phyloP scores from a whole-genome alignment of 495 filamentous ascomycete species.

The Pseudotulostoma volvatum region DNA sequence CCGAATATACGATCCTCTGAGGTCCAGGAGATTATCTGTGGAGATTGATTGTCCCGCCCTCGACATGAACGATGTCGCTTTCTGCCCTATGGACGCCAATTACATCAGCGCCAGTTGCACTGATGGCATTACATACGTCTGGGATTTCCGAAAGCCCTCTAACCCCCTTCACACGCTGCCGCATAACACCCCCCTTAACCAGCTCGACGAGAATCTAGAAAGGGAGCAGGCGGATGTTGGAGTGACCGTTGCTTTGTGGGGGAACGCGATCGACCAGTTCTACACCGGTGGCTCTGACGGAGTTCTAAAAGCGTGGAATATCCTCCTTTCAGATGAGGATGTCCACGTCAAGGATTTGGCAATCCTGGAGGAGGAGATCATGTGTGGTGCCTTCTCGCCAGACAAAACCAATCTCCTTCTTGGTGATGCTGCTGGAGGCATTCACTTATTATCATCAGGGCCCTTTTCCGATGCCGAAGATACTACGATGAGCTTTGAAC shows the following conservation, averaged over 20 bases:
- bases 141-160: conserved; percentile 50
- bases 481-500: conserved; percentile 10
- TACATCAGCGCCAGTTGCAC: conserved; percentile 77
- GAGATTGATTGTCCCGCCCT: conserved; percentile 55
- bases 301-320: conserved; percentile 71
- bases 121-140: conserved; percentile 66
- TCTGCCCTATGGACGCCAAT: conserved; percentile 26
- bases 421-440: conserved; percentile 56
- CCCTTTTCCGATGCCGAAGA: conserved; percentile 12
- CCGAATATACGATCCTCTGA: conserved; percentile 32
- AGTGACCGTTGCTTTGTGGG: conserved; percentile 71
- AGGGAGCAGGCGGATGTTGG: conserved; percentile 63
- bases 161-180: conserved; percentile 45
- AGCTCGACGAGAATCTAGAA: conserved; percentile 34
- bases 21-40: conserved; percentile 9
- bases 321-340: conserved; percentile 41
- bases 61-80: conserved; percentile 77
- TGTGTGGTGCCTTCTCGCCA: conserved; percentile 51
- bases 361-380: conserved; percentile 32
- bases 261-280: conserved; percentile 45
- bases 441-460: conserved; percentile 46
- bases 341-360: conserved; percentile 45
- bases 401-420: conserved; percentile 57
- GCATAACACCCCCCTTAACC: conserved; percentile 54
- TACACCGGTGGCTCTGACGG: conserved; percentile 91